Base-by-base conservation (phyloP, 371 early-diverging fungal species). In the Zychaea mexicana region DNA sequence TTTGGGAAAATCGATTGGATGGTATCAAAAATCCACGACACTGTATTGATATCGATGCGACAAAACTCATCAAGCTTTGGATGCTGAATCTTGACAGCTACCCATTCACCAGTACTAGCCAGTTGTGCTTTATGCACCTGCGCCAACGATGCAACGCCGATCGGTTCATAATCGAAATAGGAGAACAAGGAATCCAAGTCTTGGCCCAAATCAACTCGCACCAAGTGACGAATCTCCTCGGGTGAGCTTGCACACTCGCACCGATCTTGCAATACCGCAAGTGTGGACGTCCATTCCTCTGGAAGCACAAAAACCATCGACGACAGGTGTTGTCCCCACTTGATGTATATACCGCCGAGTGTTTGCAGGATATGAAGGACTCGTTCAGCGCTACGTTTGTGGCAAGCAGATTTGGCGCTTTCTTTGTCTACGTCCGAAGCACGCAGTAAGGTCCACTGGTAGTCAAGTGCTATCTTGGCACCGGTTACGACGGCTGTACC, bases 31-130 rank as follows among this genome's bases (percentile, higher is more conserved):
- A 93, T 75, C 17, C 80, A 81, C 0, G 86, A 83, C 3, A 90
- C 88, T 0, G 94, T 89, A 6, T 83, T 82, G 68, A 96, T 90
- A 67, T 97, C 98, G 33, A 96, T 78, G 28, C 85, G 76, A 53
- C 91, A 85, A 65, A 89, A 90, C 28, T 86, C 79, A 21, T 90
- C 84, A 28, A 97, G 74, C 39, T 83, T 76, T 0, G 93, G 94
- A 66, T 97, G 96, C 69, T 97, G 97, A 22, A 96, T 71, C 74
- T 97, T 97, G 66, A 97, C 92, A 1, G 97, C 98, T 2, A 96
- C 96, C 70, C 72, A 71, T 26, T 80, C 71, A 13, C 81, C 88
- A 2, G 64, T 47, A 15, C 45, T 31, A 15, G 82, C 68, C n/a
- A 93, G 71, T 32, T 70, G 78, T 0, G 92, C 95, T 17, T 79